Percentiles rank a stretch among this genome's conserved stretches.
phyloP scores from a whole-genome alignment of 805 yeast species.

The Candida suzukii region DNA sequence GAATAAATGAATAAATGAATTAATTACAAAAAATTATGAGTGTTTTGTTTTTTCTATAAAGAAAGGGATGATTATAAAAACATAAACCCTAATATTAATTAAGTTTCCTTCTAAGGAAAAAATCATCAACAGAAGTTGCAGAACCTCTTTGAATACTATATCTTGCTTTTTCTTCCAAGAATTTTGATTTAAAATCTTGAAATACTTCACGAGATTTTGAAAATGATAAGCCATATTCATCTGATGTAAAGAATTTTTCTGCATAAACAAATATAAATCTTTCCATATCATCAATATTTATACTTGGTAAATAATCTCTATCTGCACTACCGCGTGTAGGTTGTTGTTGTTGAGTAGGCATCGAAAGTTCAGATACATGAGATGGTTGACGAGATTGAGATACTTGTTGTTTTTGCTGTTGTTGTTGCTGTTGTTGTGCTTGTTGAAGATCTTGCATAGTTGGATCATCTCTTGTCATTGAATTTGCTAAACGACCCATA shows the following conservation, averaged over 20 bases:
- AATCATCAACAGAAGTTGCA: slow-evolving; percentile 12
- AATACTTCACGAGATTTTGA: slow-evolving; percentile 21
- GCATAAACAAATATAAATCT: slow-evolving; percentile 25
- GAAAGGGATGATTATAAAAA: slow-evolving; percentile 4
- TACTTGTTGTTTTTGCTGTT: not conserved
- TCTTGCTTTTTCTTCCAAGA: slow-evolving; percentile 25
- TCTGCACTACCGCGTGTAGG: too few relatives aligned
- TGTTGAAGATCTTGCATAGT: not conserved
- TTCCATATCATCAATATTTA: slow-evolving; percentile 23
- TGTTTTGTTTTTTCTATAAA: too few relatives aligned
- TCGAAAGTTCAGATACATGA: not conserved
- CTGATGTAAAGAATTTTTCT: slow-evolving; percentile 19
- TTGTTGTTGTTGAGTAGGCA: not conserved
- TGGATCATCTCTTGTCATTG: not conserved
- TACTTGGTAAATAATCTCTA: slow-evolving; percentile 1
- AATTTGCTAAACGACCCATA: not conserved
- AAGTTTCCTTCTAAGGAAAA: slow-evolving; percentile 9
- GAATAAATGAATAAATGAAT: too few relatives aligned
- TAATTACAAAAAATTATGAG: too few relatives aligned
- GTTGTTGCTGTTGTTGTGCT: not conserved
- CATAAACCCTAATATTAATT: slow-evolving; percentile 8
- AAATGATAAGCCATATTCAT: slow-evolving; percentile 17
- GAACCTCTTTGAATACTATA: not conserved
- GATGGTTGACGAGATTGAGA: not conserved
- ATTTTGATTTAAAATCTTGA: slow-evolving; percentile 21